Base-by-base conservation (phyloP, 495 filamentous ascomycete species). In the Astrothelium subdiscretum region DNA sequence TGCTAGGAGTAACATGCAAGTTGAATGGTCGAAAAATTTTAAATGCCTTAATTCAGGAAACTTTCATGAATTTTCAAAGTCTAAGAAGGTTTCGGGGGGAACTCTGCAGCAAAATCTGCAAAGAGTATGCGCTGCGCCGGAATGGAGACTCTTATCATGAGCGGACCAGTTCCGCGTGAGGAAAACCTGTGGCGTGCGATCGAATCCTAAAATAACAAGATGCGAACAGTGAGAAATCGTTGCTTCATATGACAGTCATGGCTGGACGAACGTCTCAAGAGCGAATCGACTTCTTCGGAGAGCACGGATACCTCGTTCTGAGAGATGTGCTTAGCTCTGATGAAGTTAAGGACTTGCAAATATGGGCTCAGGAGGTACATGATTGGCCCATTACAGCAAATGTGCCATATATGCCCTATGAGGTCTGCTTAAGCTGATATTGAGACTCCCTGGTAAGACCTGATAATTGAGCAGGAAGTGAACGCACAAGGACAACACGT, bases 301-400 rank as follows among this genome's bases (percentile, higher is more conserved):
- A 74, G 5, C 60, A 69, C 31, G 76, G 75, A 8, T 78, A 77
- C 63, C 68, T 77, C 4, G 66, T 75, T n/a, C 60, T 79, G 4
- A 70, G 63, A 0, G 66, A 66, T 22, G 72, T 78, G 13, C 70
- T 79, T 22, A 64, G 52, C 20, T 12, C 58, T 3, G 10, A 61
- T 0, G 76, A 77, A 58, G 65, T 70, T 5, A 31, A 52, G 8
- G 32, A 63, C 5, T 64, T 79, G 2, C 76, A 75, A 61, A 58
- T 68, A 69, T 79, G 77, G 77, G 69, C 76, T 2, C 74, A 75
- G 48, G 75, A 78, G 59, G 71, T 78, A 1, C 70, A 78, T 40
- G 73, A 75, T 62, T 66, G 76, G 40, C 73, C 73, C 0, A 72
- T 69, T 12, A 73, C 73, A 0, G 51, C 70, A 0, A 68, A 71